Evolutionary conservation across 192 early-diverging fungal genomes (phyloP).

Genomic region (Diversispora eburnea): DNA sequence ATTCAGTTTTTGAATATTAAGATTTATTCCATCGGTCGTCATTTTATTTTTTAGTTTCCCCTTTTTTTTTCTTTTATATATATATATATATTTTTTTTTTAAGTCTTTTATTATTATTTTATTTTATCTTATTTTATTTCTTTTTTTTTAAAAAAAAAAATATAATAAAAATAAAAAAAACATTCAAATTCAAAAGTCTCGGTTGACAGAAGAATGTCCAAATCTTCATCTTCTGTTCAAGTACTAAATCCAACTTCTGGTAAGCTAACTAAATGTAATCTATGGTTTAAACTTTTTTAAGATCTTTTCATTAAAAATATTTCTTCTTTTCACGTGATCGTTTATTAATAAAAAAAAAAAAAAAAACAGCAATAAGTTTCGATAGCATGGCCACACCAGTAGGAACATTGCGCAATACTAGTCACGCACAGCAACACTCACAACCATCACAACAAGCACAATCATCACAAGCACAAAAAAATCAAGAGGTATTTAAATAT

Average conservation of each 20-base stretch:
- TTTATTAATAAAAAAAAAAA: background rate
- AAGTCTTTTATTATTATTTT: too few species aligned
- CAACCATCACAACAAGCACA: too few species aligned
- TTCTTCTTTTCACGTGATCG: background rate
- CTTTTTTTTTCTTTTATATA: too few species aligned
- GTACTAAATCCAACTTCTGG: background rate
- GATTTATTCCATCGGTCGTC: too few species aligned
- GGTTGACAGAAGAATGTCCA: background rate
- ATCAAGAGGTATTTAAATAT: background rate
- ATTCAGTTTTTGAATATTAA: too few species aligned
- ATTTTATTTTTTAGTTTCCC: too few species aligned
- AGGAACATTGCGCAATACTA: slow-evolving; percentile 2
- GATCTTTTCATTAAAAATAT: background rate
- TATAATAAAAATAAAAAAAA: too few species aligned
- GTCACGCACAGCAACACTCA: background rate
- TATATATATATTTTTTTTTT: too few species aligned
- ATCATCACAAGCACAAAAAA: too few species aligned
- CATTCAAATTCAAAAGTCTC: too few species aligned
- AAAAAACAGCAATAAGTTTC: background rate
- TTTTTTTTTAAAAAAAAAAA: too few species aligned
- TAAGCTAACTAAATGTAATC: background rate
- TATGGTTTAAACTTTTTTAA: background rate
- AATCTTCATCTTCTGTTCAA: slow-evolving; percentile 4
- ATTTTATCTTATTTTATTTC: too few species aligned
- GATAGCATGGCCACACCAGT: slow-evolving; percentile 4